Evolutionary conservation across 2,329 filamentous ascomycete genomes (phyloP), one percentile per base, ranked within the genome.

Genomic region (Arthroderma sp.): DNA sequence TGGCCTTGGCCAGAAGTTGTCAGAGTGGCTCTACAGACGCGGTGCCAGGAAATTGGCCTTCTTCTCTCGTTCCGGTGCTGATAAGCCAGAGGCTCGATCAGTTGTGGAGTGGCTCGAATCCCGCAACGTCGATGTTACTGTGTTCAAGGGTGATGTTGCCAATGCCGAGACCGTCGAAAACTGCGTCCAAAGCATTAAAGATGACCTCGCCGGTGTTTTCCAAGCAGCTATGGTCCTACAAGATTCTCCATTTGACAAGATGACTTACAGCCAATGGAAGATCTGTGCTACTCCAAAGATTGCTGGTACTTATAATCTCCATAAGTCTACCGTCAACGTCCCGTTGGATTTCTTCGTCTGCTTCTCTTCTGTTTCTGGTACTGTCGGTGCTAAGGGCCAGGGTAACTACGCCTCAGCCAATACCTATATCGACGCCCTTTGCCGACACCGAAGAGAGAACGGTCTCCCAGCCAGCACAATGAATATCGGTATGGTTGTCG

Each of bases 351-450:
- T 60, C 48, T 63, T 63, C 50, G 44, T 59, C 36, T 33, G 61
- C 9, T 58, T 66, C 40, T 62, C 60, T 1, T 67, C 64, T 0
- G 46, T 63, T 1, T 51, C 58, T 8, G 55, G 46, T 8, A 54
- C 67, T 0, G 51, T 56, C 0, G 66, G 66, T 1, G 64, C 61
- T 38, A 41, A 47, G 2, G 65, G 64, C 1, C 66, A 68, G 41
- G 50, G 30, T 33, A 51, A 51, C 38, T 56, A 56, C 40, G 48
- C 50, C 31, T 47, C 54, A 7, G 53, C 47, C 5, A 56, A 56
- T 34, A 46, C 48, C 4, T 56, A 53, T 29, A 47, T 53, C 30
- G 54, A 56, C 40, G 43, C 53, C 3, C 46, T 56, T 34, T 48
- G 49, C 42, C 45, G 49, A 29, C 42, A 50, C 74, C 45, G 54